Percentiles rank a stretch among this genome's conserved stretches.
phyloP scores from a whole-genome alignment of 1,139 yeast species.

The Yamadazyma mexicana region DNA sequence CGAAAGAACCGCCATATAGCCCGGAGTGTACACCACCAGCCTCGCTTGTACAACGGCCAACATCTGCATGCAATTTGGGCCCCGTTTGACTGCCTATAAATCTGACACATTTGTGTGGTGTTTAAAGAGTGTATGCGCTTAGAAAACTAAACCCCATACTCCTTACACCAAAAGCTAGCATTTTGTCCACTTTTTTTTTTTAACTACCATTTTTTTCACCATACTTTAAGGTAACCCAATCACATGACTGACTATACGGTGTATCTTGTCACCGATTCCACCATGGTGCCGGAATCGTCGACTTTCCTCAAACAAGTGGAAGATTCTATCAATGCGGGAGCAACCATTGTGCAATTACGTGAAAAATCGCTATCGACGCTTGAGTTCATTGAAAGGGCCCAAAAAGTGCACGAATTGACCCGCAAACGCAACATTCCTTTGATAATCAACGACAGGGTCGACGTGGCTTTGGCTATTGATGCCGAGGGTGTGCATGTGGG shows the following conservation, averaged over 20 bases:
- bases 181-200: too few relatives aligned
- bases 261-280: slow-evolving; percentile 81
- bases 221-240: not conserved
- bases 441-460: slow-evolving; percentile 84
- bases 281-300: slow-evolving; percentile 65
- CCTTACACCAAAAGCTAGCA: too few relatives aligned
- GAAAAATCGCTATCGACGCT: slow-evolving; percentile 75
- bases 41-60: too few relatives aligned
- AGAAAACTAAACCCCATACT: slow-evolving; percentile 2
- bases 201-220: too few relatives aligned
- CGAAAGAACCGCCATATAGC: slow-evolving; percentile 1
- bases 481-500: slow-evolving; percentile 96
- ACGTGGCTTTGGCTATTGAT: slow-evolving; percentile 84
- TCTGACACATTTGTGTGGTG: not conserved
- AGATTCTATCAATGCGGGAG: slow-evolving; percentile 68
- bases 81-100: too few relatives aligned
- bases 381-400: slow-evolving; percentile 65
- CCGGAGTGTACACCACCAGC: not conserved
- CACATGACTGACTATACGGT: slow-evolving; percentile 55
- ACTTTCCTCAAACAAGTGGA: slow-evolving; percentile 63
- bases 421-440: slow-evolving; percentile 63
- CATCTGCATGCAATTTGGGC: too few relatives aligned
- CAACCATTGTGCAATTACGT: slow-evolving; percentile 78
- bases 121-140: slow-evolving; percentile 12
- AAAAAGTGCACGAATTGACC: slow-evolving; percentile 61